These are phyloP conservation scores for Xylaria sp. DNA, from an alignment of 2,329 filamentous ascomycete genomes.

Conservation along the genomic window DNA sequence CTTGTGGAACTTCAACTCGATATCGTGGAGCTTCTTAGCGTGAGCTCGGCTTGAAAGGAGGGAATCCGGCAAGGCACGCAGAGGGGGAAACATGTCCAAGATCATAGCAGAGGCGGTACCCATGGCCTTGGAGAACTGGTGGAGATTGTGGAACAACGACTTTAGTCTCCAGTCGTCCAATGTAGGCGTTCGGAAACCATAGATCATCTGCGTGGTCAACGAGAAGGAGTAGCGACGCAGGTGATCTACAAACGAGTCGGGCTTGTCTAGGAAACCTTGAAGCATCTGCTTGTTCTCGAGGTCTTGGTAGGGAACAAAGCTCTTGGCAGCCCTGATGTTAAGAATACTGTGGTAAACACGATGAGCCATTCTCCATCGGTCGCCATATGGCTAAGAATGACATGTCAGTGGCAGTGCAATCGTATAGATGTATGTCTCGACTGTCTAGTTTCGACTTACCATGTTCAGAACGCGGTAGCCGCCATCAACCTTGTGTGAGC, in stretches of 20 bases:
- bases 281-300: constrained; percentile 67
- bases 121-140: constrained; percentile 43
- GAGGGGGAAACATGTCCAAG: constrained; percentile 40
- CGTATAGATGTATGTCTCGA: not conserved
- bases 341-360: constrained; percentile 59
- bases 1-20: constrained; percentile 39
- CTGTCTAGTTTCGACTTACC: constrained; percentile 28
- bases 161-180: constrained; percentile 54
- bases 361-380: constrained; percentile 51
- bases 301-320: constrained; percentile 66
- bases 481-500: constrained; percentile 39
- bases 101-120: constrained; percentile 40
- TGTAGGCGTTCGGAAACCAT: constrained; percentile 55
- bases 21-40: constrained; percentile 39
- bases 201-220: constrained; percentile 62
- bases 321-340: constrained; percentile 57
- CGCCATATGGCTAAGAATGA: constrained; percentile 48
- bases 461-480: constrained; percentile 41
- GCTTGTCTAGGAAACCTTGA: constrained; percentile 57
- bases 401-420: constrained; percentile 21
- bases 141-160: constrained; percentile 41
- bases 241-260: constrained; percentile 56
- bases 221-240: constrained; percentile 61
- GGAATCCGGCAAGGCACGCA: constrained; percentile 37
- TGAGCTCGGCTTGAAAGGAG: constrained; percentile 33